Base-by-base conservation (phyloP, 2,329 filamentous ascomycete genomes). In the Polychaeton citri region DNA sequence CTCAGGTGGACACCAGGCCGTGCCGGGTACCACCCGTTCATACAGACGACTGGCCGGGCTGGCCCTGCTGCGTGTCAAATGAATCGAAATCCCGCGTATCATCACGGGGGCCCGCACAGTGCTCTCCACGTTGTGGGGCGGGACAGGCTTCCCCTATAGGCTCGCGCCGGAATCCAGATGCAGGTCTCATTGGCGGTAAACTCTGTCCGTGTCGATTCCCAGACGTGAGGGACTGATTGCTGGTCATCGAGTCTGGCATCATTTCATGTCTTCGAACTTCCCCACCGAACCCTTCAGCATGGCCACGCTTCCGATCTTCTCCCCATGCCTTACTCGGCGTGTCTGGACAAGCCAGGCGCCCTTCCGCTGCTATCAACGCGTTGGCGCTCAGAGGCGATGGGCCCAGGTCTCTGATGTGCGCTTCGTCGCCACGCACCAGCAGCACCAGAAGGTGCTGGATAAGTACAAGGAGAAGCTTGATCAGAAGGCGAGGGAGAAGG, bases 341-440 rank as follows among this genome's bases (percentile, higher is more conserved):
- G 24, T 28, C 7, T 28, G 24, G 24, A 28, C 24, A 15, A 28
- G 24, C 7, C 24, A 28, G 24, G 40, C 48, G 2, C 49, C 49
- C 9, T 42, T 47, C 36, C 40, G 46, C 21, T 45, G 36, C 38
- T 49, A 49, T 36, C 24, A 28, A 28, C 12, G 15, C 12, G 15
- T 10, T 28, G 12, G 24, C 12, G 24, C 24, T 12, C 88, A 95
- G 60, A 75, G 79, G 38, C 76, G 87, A 56, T 92, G 84, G 81
- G 88, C 88, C 2, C 84, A 84, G 51, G 86, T 95, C 19, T 84
- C 92, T 59, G 84, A 95, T 60, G 78, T 93, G 33, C 84, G 87
- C 45, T 93, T 88, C 67, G 72, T 94, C 32, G 81, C 81, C 42
- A 90, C 85, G 12, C 82, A 86, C 42, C 74, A 74, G 39, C 66